phyloP scores from a whole-genome alignment of 176 grass and related monocot genomes.

The Tuctoria greenei region DNA sequence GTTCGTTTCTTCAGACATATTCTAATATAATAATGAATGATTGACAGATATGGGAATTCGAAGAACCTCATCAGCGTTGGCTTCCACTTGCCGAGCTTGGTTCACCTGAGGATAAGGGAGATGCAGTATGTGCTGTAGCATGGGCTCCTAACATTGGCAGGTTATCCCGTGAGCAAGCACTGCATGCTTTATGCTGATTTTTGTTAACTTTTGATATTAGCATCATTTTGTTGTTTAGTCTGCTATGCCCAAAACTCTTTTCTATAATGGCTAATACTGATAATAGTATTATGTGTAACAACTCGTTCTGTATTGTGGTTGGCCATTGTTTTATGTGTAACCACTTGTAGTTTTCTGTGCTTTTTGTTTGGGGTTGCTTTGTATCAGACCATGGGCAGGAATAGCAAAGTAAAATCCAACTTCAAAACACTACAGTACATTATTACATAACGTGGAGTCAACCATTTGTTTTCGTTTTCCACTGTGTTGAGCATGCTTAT shows the following conservation, averaged over 20 bases:
- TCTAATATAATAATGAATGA: constrained; percentile 41
- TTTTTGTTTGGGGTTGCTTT: constrained; percentile 5
- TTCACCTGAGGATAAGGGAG: constrained; percentile 64
- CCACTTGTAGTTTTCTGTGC: neutral
- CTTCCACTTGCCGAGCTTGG: constrained; percentile 71
- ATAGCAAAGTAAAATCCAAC: constrained; percentile 5
- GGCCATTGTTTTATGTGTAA: constrained; percentile 2
- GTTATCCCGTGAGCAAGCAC: constrained; percentile 40
- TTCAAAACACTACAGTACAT: neutral
- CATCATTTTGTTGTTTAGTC: constrained; percentile 13
- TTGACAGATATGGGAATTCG: constrained; percentile 86
- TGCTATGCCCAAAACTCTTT: constrained; percentile 1
- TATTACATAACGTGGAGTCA: neutral
- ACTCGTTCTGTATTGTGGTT: neutral
- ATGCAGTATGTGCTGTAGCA: constrained; percentile 69
- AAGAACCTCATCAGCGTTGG: constrained; percentile 89
- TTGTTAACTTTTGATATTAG: constrained; percentile 11
- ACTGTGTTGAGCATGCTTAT: neutral
- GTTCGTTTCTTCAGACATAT: neutral
- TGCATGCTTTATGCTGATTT: constrained; percentile 4
- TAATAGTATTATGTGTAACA: neutral
- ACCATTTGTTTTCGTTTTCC: neutral
- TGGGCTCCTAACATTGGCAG: constrained; percentile 97
- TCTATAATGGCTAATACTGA: neutral
- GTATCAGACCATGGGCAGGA: neutral